A percentile compares a stretch with the other conserved stretches of the same genome.
These are phyloP conservation scores for Lasiosphaeria hispida DNA, from an alignment of 495 filamentous ascomycete genomes.

Conservation along the genomic window DNA sequence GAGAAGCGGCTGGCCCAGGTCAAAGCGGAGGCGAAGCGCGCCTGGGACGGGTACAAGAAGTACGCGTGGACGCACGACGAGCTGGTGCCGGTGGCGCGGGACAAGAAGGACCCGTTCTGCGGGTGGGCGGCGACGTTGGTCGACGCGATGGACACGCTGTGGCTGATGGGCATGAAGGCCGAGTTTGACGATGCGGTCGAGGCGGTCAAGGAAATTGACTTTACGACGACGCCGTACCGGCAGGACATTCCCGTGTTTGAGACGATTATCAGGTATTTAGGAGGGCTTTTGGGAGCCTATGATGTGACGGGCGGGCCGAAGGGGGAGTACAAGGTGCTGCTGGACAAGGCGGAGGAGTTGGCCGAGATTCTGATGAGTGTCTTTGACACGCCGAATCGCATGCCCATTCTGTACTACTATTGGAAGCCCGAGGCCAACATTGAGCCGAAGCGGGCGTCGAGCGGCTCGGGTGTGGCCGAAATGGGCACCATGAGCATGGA, in stretches of 20 bases:
- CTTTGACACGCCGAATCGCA: conserved; percentile 95
- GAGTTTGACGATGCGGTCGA: conserved; percentile 87
- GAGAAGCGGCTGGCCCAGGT: conserved; percentile 65
- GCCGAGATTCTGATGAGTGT: conserved; percentile 85
- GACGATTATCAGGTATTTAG: conserved; percentile 84
- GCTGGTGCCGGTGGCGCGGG: conserved; percentile 64
- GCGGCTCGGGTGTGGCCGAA: conserved; percentile 70
- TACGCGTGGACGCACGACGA: conserved; percentile 87
- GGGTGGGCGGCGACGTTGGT: conserved; percentile 95
- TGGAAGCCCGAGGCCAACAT: conserved; percentile 71
- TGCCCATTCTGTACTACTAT: conserved; percentile 84
- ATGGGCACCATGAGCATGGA: conserved; percentile 89
- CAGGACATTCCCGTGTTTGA: conserved; percentile 76
- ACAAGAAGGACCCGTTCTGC: conserved; percentile 73
- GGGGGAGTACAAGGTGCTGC: conserved; percentile 56
- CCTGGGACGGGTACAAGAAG: conserved; percentile 80
- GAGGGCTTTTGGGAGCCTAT: conserved; percentile 78
- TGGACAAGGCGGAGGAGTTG: conserved; percentile 86
- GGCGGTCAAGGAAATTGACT: conserved; percentile 79
- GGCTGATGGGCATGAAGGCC: conserved; percentile 89
- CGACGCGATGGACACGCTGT: conserved; percentile 89
- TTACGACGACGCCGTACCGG: conserved; percentile 66
- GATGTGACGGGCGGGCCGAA: conserved; percentile 65
- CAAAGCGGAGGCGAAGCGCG: conserved; percentile 69
- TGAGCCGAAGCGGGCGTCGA: conserved; percentile 63